Base-by-base conservation (phyloP, 2,329 filamentous ascomycete genomes). In the Sarocladium kiliense region DNA sequence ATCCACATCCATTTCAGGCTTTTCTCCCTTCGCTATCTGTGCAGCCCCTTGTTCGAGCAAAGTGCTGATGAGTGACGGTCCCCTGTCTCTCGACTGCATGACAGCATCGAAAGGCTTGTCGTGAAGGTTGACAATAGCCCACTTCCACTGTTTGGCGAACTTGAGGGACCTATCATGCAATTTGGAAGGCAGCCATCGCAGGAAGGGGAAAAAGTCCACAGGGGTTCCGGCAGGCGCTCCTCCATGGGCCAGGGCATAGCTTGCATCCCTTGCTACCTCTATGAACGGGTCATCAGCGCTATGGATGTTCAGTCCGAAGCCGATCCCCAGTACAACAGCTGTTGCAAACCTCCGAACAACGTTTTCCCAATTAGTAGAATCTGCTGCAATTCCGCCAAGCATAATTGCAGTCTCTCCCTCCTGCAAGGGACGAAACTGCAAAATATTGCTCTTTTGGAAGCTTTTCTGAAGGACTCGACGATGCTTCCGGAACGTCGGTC, bases 201-300 rank as follows among this genome's bases (percentile, higher is more conserved):
- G 61, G n/a, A 70, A 64, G 0, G 77, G 78, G 54, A 80, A 77
- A 58, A 76, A 70, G 60, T 80, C 77, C 14, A 79, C 73, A 2
- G 76, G 64, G 2, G 72, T 75, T 3, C 61, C 64, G 2, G 60
- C 65, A 0, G 66, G 66, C 2, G 65, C 63, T 10, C 67, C 68
- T 2, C 64, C 63, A 30, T 68, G 62, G 0, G 60, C 62, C 1
- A 67, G 54, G 1, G 66, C 65, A 44, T 68, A 64, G 51, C 61
- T 64, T 23, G 63, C 67, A 23, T 68, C 63, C 7, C 55, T 56
- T 9, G 71, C 71, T 57, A 73, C 66, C 54, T 74, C 64, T 30
- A 77, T 68, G 55, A 71, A 74, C 1, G 70, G 69, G 58, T 76
- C 71, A 19, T 65, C 49, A 32, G 74, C 66, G 19, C 62, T 61